Base-by-base conservation (phyloP, 192 early-diverging fungal genomes). In the Lunasporangiospora selenospora region DNA sequence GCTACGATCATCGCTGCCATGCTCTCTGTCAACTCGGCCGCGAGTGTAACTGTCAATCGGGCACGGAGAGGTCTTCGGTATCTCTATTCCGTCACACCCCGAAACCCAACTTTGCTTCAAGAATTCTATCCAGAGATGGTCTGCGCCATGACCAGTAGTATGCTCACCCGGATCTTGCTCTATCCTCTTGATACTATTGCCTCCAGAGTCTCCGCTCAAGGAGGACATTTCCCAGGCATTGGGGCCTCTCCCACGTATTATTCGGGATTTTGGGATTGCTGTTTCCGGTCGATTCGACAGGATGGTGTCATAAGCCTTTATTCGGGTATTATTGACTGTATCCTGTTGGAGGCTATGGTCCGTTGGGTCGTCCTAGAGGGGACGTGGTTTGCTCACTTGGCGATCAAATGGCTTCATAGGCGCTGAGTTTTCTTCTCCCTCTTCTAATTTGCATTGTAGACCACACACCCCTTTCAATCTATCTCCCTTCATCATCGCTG, bases 41-140 rank as follows among this genome's bases (percentile, higher is more conserved):
- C 60, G 24, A 63, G 55, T 4, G 1, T 47, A 13, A 55, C 69
- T 16, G 60, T 73, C 29, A 73, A 62, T 15, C 69, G 61, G 0
- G 69, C 69, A 7, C 50, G 69, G 8, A 19, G 54, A 3, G 59
- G 59, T 2, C 55, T 73, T 27, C 69, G 55, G 7, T 73, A 73
- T 39, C 37, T 73, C 3, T 73, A 59, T 1, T 23, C 69, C 0
- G 55, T 58, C 1, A 44, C 59, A 12, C 59, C 69, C 1, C 38
- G 49, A 12, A 63, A 73, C 55, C 69, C 69, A 4, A 73, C 66
- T 0, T 50, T 78, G n/a, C 13, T 80, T 24, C 69, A 75, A 33
- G 71, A 78, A 23, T 83, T 77, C 34, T 83, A 80, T 53, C 77
- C 82, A 3, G 82, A 83, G 38, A 77, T 83, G 33, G 77, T 78